phyloP scores from a whole-genome alignment of 169 alveolate species.

The Miamiensis avidus region DNA sequence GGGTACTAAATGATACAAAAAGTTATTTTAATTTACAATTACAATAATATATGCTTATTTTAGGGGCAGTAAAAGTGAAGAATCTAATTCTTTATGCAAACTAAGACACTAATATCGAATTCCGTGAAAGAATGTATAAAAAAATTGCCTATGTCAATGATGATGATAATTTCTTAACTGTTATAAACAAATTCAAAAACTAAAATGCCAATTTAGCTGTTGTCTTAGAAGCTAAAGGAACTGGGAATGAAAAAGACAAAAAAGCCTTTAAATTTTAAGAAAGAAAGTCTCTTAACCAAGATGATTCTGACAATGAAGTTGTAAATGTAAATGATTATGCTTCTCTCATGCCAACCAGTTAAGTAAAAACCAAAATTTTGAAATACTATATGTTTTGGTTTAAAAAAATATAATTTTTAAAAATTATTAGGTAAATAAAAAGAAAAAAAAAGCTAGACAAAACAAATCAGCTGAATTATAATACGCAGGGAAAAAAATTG shows the following conservation, averaged over 20 bases:
- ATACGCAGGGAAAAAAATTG: conserved; percentile 6
- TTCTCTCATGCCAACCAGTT: neutral
- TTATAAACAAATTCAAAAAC: conserved; percentile 8
- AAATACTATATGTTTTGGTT: too few species aligned
- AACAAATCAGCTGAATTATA: conserved; percentile 7
- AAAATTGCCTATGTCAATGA: neutral
- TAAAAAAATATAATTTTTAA: too few species aligned
- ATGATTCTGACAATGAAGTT: neutral
- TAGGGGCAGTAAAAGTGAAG: conserved; percentile 20
- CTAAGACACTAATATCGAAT: neutral
- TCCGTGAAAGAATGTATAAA: neutral
- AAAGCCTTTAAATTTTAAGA: neutral
- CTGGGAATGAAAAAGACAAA: too few species aligned
- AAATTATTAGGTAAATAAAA: too few species aligned
- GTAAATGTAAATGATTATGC: neutral
- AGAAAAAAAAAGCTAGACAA: too few species aligned
- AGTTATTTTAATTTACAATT: too few species aligned
- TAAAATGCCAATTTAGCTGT: conserved; percentile 8
- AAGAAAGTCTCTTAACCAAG: neutral
- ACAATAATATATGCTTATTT: too few species aligned
- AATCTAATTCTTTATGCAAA: neutral
- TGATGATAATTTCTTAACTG: neutral
- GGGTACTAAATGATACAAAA: neutral
- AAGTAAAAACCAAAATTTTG: neutral
- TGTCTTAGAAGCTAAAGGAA: neutral